Conservation (phyloP, 495 filamentous ascomycete species). For the Achaetomiella virescens region DNA sequence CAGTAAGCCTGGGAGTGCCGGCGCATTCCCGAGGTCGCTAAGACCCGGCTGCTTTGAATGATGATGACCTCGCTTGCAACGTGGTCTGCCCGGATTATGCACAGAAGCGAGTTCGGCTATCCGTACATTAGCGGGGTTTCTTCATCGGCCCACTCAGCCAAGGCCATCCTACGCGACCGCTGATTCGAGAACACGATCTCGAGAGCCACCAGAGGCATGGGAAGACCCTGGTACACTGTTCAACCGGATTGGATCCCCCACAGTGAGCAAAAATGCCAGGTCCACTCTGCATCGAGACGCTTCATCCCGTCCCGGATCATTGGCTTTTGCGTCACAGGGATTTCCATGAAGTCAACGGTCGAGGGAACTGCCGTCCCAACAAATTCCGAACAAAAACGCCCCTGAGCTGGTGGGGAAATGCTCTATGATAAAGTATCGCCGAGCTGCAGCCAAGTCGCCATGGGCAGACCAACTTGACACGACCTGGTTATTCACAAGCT, state of each 20-base stretch:
- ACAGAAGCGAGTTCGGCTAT: conserved; percentile 4
- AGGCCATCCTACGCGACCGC: neutral
- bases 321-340: neutral
- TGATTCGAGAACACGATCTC: neutral
- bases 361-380: neutral
- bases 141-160: neutral
- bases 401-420: neutral
- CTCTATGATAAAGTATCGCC: neutral
- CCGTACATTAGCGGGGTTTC: neutral
- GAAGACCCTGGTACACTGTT: neutral
- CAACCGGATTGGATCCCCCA: neutral
- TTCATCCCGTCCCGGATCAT: neutral
- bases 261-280: neutral
- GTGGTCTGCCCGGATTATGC: neutral
- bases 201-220: neutral
- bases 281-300: neutral
- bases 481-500: neutral
- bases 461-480: neutral
- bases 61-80: conserved; percentile 1
- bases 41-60: neutral
- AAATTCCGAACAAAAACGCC: neutral
- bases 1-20: conserved; percentile 1
- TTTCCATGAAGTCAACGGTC: neutral
- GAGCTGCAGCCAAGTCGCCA: conserved; percentile 5
- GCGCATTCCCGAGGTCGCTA: neutral